Evolutionary conservation across 768 basidiomycete species (phyloP).

Genomic region (Arthromyces matolae): DNA sequence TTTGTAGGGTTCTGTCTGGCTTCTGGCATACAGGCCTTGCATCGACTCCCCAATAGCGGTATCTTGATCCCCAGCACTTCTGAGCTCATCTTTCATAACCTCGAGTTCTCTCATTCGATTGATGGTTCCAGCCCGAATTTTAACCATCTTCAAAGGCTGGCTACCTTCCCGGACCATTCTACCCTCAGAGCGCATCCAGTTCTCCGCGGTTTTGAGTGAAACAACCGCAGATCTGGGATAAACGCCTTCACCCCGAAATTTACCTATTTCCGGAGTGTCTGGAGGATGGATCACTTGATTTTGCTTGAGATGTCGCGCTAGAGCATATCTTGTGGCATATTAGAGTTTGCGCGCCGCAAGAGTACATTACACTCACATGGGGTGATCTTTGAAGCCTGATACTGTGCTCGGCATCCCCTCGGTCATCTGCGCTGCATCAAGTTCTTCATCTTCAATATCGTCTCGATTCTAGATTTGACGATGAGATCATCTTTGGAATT

Average conservation of each 20-base stretch:
- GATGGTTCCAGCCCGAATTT: slow-evolving; percentile 79
- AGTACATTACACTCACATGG: slow-evolving; percentile 52
- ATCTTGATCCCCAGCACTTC: slow-evolving; percentile 34
- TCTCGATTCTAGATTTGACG: slow-evolving; percentile 68
- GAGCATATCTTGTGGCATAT: slow-evolving; percentile 57
- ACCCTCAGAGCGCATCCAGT: slow-evolving; percentile 87
- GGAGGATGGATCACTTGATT: slow-evolving; percentile 80
- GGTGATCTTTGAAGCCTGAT: slow-evolving; percentile 93
- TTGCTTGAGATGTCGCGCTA: slow-evolving; percentile 82
- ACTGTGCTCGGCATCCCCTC: slow-evolving; percentile 94
- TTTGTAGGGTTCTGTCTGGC: slow-evolving; percentile 79
- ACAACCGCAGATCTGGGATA: slow-evolving; percentile 83
- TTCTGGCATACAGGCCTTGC: slow-evolving; percentile 84
- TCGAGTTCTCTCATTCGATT: slow-evolving; percentile 67
- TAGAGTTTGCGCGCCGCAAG: not conserved
- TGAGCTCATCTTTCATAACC: slow-evolving; percentile 40
- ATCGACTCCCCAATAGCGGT: slow-evolving; percentile 46
- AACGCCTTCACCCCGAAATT: slow-evolving; percentile 90
- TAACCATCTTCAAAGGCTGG: slow-evolving; percentile 89
- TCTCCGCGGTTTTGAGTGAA: slow-evolving; percentile 87
- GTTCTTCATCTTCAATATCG: slow-evolving; percentile 88
- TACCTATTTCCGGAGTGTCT: slow-evolving; percentile 70
- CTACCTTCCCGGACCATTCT: slow-evolving; percentile 65
- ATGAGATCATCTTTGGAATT: not conserved
- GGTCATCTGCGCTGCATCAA: slow-evolving; percentile 68